phyloP scores from a whole-genome alignment of 2,329 filamentous ascomycete species.

The Mycosphaerelloides madeirae region DNA sequence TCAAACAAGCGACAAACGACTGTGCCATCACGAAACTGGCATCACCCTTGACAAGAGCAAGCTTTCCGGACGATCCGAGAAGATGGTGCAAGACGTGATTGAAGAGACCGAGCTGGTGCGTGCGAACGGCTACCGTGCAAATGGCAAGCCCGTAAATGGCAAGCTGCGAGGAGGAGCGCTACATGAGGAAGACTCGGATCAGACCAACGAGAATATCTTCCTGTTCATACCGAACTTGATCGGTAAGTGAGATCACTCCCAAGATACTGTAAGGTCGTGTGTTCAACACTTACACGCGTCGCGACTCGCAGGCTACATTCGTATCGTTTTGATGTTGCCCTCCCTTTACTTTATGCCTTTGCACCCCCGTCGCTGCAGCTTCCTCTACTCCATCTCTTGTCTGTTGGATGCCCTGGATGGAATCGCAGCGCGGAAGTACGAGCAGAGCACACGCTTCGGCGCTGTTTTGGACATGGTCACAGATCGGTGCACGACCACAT shows the following conservation, averaged over 20 bases:
- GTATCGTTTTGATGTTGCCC: conserved; percentile 63
- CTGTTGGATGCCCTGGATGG: conserved; percentile 93
- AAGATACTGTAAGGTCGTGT: background rate
- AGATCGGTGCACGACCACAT: conserved; percentile 93
- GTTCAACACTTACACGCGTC: conserved; percentile 4
- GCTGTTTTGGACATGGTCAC: conserved; percentile 99
- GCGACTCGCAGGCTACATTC: conserved; percentile 41
- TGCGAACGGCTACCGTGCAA: conserved; percentile 15
- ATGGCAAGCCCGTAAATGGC: conserved; percentile 21
- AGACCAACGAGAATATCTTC: conserved; percentile 50
- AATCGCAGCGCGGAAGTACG: conserved; percentile 77
- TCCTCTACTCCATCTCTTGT: conserved; percentile 89
- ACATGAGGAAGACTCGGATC: conserved; percentile 11
- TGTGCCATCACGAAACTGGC: too few species aligned
- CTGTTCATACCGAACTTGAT: conserved; percentile 51
- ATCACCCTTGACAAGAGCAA: too few species aligned
- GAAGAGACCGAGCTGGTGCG: conserved; percentile 16
- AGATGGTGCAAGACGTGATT: conserved; percentile 22
- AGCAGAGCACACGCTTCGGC: conserved; percentile 92
- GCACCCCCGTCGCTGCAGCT: conserved; percentile 89
- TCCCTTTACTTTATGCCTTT: conserved; percentile 99
- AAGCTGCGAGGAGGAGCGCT: conserved; percentile 11
- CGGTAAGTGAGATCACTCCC: conserved; percentile 33
- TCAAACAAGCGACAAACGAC: too few species aligned
- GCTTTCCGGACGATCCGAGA: conserved; percentile 1